phyloP scores from a whole-genome alignment of 192 early-diverging fungal genomes.

The Mortierella alpina region DNA sequence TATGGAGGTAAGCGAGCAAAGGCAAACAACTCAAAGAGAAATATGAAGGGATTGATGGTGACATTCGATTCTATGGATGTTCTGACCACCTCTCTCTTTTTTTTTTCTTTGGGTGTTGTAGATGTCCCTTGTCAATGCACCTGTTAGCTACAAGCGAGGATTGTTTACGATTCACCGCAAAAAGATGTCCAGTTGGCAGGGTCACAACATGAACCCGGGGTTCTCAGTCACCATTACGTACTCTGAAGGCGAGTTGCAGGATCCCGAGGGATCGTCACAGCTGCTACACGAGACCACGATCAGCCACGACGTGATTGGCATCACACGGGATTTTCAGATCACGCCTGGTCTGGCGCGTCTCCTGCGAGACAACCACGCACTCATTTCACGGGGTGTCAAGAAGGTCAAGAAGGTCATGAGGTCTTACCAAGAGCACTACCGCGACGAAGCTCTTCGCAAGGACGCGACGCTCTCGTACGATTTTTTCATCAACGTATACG shows the following conservation, averaged over 20 bases:
- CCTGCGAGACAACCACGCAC: conserved; percentile 66
- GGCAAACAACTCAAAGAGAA: background rate
- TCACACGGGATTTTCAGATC: conserved; percentile 60
- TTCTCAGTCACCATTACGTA: conserved; percentile 65
- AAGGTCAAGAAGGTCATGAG: conserved; percentile 52
- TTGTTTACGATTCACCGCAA: conserved; percentile 61
- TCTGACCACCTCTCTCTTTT: background rate
- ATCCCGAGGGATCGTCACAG: conserved; percentile 45
- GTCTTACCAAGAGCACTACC: conserved; percentile 59
- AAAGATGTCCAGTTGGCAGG: conserved; percentile 52
- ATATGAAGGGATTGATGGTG: background rate
- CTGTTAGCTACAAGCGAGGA: conserved; percentile 59
- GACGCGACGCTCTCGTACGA: conserved; percentile 58
- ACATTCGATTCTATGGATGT: too few species aligned
- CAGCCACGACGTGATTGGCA: conserved; percentile 59
- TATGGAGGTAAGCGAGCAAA: conserved; percentile 21
- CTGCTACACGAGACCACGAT: conserved; percentile 47
- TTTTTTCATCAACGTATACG: conserved; percentile 59
- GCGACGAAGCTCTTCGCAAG: conserved; percentile 62
- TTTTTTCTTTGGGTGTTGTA: background rate
- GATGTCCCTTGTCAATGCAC: conserved; percentile 48
- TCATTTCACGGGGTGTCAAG: conserved; percentile 57
- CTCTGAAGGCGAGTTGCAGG: conserved; percentile 55
- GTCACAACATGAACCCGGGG: conserved; percentile 68
- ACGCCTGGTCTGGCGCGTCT: conserved; percentile 63